Base-by-base conservation (phyloP, 2,329 filamentous ascomycete species). In the Lasiodiplodia theobromae region DNA sequence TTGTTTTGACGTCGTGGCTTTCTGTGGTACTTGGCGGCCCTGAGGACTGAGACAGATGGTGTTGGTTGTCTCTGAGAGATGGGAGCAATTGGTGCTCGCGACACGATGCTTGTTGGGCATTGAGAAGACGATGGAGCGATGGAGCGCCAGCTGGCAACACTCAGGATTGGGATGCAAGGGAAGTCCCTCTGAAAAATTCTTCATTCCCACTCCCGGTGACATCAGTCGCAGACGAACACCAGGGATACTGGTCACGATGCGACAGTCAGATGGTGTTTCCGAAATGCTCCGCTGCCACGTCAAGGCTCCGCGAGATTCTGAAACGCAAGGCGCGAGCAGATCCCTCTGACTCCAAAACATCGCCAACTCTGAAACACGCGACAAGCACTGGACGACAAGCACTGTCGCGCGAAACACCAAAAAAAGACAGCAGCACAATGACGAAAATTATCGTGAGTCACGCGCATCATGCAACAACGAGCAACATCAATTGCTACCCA, bases 201-300 rank as follows among this genome's bases (percentile, higher is more conserved):
- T 53, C 51, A 28, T 14, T 10, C 0, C 21, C 7, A 23, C 14
- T 7, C 12, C 21, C 51, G 3, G 18, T 25, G 25, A 25, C 51
- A 18, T 38, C 21, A n/a, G 12, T 11, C 12, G 18, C 51, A 4
- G 51, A 28, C 31, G 51, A 28, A 53, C 51, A 10, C 10, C 31
- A 16, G n/a, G 18, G 21, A 11, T 6, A 10, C 37, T 47, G 40
- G 44, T 40, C 31, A 40, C 54, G n/a, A 23, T 23, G 54, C n/a
- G 31, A n/a, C 18, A 34, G 12, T 38, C 54, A 40, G 8, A 11
- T 57, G 31, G 34, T n/a, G 53, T 37, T 57, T 38, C 54, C 54
- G 54, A 23, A 11, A 57, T 14, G 54, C n/a, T 57, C 54, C 54
- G 54, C 34, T 37, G 54, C 54, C 54, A 57, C 54, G 54, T 57